Evolutionary conservation across 2,329 filamentous ascomycete genomes (phyloP).

Genomic region (Aspergillus sp.): DNA sequence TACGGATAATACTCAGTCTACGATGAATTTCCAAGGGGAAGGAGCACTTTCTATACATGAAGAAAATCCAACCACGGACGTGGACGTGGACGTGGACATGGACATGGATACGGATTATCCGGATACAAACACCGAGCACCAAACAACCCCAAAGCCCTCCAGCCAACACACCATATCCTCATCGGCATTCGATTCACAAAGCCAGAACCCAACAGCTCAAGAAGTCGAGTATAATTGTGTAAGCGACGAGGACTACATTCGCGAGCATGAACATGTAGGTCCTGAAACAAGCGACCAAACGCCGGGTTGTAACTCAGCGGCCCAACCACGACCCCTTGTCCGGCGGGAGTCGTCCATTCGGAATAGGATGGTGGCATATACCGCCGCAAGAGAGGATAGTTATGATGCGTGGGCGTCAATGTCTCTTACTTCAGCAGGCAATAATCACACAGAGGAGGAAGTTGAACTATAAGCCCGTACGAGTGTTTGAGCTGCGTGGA

Average conservation of each 20-base stretch:
- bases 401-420: conserved; percentile 44
- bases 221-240: background rate
- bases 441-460: conserved; percentile 45
- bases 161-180: conserved; percentile 23
- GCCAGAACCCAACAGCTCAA: background rate
- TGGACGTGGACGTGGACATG: background rate
- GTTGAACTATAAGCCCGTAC: conserved; percentile 32
- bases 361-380: conserved; percentile 37
- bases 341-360: conserved; percentile 19
- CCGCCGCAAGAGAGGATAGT: conserved; percentile 42
- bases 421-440: conserved; percentile 44
- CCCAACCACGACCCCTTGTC: background rate
- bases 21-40: background rate
- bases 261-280: background rate
- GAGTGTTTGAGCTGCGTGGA: background rate
- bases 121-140: background rate
- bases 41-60: no score
- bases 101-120: background rate
- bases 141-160: conserved; percentile 7
- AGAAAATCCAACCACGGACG: background rate
- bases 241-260: background rate
- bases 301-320: background rate
- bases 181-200: conserved; percentile 28
- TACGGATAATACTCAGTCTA: background rate
- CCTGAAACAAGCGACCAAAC: background rate